phyloP scores from a whole-genome alignment of 164 flowering plant species.

The Tetrastigma voinierianum region DNA sequence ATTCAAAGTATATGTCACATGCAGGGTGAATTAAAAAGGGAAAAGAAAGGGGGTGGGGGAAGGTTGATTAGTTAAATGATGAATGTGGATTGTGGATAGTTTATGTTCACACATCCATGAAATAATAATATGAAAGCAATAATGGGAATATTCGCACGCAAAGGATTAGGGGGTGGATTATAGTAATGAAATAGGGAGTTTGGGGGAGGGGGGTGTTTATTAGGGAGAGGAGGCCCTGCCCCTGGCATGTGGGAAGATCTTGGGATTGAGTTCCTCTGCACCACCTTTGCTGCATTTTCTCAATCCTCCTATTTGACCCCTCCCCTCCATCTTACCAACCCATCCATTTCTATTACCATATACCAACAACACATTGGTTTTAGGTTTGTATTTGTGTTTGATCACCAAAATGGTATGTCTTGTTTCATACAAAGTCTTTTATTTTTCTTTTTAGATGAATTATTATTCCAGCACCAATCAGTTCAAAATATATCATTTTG shows the following conservation, averaged over 20 bases:
- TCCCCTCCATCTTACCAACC: constrained; percentile 18
- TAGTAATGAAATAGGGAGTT: constrained; percentile 6
- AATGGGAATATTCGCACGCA: constrained; percentile 51
- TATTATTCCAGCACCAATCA: no score
- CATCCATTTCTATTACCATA: no score
- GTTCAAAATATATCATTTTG: no score
- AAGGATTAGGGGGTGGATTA: constrained; percentile 16
- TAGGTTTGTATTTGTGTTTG: no score
- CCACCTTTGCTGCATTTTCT: constrained; percentile 13
- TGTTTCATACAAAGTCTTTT: no score
- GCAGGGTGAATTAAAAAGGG: constrained; percentile 20
- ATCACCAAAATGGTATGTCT: no score
- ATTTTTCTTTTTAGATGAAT: no score
- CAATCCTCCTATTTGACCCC: constrained; percentile 4
- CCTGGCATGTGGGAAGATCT: constrained; percentile 37
- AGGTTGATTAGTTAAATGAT: constrained; percentile 40
- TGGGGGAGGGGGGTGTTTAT: no score
- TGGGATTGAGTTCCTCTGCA: constrained; percentile 36
- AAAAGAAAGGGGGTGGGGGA: not conserved
- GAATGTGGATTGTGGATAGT: constrained; percentile 30
- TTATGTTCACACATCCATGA: constrained; percentile 17
- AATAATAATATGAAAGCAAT: constrained; percentile 22
- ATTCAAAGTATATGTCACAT: constrained; percentile 26
- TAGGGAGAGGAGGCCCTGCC: constrained; percentile 9
- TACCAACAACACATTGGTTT: no score